Evolutionary conservation across 345 rosid species (phyloP).

Genomic region (Chamaenerion angustifolium): DNA sequence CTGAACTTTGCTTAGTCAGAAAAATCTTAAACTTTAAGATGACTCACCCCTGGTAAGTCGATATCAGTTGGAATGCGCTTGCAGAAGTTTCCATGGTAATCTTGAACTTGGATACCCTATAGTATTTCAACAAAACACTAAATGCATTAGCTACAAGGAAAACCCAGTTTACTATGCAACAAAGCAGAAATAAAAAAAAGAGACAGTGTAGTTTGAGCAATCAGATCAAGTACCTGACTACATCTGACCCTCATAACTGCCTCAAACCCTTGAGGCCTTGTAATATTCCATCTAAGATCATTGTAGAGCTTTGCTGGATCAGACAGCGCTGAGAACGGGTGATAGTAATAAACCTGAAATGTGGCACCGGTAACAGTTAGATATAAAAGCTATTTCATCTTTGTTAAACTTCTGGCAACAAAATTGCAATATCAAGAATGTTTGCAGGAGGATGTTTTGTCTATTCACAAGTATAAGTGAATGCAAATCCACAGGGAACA

Average conservation of each 20-base stretch:
- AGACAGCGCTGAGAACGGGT: slow-evolving; percentile 81
- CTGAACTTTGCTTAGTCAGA: neutral
- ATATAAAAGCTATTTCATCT: neutral
- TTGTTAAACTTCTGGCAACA: neutral
- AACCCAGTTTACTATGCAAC: neutral
- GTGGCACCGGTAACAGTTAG: slow-evolving; percentile 1
- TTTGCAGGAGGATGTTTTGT: neutral
- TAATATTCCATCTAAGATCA: slow-evolving; percentile 96
- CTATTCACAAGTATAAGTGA: neutral
- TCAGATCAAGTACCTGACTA: slow-evolving; percentile 48
- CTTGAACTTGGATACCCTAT: slow-evolving; percentile 96
- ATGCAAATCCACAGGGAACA: too few relatives aligned
- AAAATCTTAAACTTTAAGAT: neutral
- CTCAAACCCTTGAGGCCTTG: slow-evolving; percentile 97
- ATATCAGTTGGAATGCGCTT: slow-evolving; percentile 93
- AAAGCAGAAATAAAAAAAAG: neutral
- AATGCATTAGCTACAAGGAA: neutral
- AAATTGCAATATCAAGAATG: neutral
- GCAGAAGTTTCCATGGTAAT: slow-evolving; percentile 89
- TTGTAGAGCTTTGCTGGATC: slow-evolving; percentile 93
- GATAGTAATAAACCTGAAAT: slow-evolving; percentile 76
- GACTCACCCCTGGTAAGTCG: slow-evolving; percentile 74
- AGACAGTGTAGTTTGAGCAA: neutral
- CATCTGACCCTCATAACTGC: slow-evolving; percentile 97
- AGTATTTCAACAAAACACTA: slow-evolving; percentile 7